phyloP scores from a whole-genome alignment of 2,329 filamentous ascomycete species.

The Ilyonectria sp. region DNA sequence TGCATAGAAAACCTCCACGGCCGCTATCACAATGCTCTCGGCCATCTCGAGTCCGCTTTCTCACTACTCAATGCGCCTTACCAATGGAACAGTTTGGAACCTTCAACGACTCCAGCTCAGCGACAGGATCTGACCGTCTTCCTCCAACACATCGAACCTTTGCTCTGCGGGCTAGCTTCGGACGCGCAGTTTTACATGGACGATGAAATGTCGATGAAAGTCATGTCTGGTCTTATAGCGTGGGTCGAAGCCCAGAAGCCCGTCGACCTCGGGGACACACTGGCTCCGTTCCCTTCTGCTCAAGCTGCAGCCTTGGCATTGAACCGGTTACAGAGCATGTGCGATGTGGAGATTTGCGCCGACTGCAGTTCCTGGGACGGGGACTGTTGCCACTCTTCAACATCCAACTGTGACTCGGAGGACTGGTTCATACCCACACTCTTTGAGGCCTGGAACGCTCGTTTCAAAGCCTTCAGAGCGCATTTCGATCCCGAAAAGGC shows the following conservation, averaged over 20 bases:
- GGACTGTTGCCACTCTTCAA: neutral
- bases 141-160: neutral
- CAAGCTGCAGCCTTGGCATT: neutral
- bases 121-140: neutral
- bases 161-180: neutral
- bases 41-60: neutral
- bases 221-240: slow-evolving; percentile 2
- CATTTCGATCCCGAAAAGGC: neutral
- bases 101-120: neutral
- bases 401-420: neutral
- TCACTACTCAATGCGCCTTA: slow-evolving; percentile 2
- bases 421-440: neutral
- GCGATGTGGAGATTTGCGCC: slow-evolving; percentile 1
- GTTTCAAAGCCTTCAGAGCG: slow-evolving; percentile 1
- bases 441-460: slow-evolving; percentile 1
- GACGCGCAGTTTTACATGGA: neutral
- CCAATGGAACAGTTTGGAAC: neutral
- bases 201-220: neutral
- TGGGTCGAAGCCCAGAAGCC: neutral
- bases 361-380: neutral
- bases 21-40: neutral
- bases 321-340: neutral
- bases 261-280: neutral
- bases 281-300: slow-evolving; percentile 1
- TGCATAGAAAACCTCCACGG: neutral